Conservation (phyloP, 352 stramenopile genomes). For the Globisporangium sylvaticum region DNA sequence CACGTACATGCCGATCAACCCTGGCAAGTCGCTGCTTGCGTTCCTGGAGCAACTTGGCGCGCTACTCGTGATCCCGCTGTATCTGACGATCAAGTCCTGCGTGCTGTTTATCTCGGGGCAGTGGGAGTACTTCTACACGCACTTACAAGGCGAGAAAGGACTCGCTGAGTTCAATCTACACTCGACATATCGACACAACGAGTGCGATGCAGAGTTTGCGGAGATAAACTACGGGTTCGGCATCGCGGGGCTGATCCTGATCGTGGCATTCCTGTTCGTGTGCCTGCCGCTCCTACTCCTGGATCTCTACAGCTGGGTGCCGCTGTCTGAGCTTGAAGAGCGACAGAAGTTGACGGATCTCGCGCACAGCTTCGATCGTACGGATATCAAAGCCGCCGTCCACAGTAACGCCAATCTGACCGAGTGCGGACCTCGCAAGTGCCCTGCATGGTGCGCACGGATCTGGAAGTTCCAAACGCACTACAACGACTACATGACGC, state of each 20-base stretch:
- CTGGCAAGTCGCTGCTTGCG: constrained; percentile 24
- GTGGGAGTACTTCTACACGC: constrained; percentile 31
- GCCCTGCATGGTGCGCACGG: not conserved
- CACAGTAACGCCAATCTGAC: constrained; percentile 53
- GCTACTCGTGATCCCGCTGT: constrained; percentile 51
- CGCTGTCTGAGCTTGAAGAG: constrained; percentile 37
- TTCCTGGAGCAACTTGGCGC: constrained; percentile 42
- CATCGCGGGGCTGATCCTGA: constrained; percentile 31
- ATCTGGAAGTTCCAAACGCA: constrained; percentile 15
- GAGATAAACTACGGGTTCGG: constrained; percentile 40
- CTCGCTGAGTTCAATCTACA: constrained; percentile 21
- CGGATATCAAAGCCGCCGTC: constrained; percentile 43
- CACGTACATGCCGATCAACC: constrained; percentile 35
- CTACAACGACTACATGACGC: constrained; percentile 40
- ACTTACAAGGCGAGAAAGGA: not conserved
- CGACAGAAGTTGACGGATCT: constrained; percentile 21
- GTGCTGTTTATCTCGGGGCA: constrained; percentile 50
- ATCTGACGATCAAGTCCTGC: constrained; percentile 54
- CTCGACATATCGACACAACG: not conserved
- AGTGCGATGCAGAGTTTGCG: constrained; percentile 21
- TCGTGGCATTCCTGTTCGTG: constrained; percentile 46
- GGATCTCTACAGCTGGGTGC: constrained; percentile 57
- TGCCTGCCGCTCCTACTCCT: constrained; percentile 51
- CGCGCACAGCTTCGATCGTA: constrained; percentile 25
- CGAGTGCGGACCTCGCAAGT: constrained; percentile 12